These are phyloP conservation scores for Calocera cornea DNA, from an alignment of 768 basidiomycete species.

Conservation along the genomic window DNA sequence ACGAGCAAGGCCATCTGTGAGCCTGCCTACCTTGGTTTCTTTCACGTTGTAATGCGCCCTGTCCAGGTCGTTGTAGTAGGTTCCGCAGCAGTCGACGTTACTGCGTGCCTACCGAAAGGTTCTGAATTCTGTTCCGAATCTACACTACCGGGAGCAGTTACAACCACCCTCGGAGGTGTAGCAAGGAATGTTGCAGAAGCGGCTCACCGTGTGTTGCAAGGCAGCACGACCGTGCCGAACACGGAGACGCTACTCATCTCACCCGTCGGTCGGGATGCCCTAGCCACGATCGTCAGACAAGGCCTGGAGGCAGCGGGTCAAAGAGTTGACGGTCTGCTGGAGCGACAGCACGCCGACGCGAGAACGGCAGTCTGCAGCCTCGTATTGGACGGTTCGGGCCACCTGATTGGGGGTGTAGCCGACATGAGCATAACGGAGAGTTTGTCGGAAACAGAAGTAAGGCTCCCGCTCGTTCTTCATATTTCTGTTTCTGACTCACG, in stretches of 20 bases:
- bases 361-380: conserved; percentile 78
- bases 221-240: conserved; percentile 13
- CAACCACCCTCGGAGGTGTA: conserved; percentile 71
- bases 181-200: conserved; percentile 93
- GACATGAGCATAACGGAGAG: conserved; percentile 60
- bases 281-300: conserved; percentile 51
- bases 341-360: conserved; percentile 21
- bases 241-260: conserved; percentile 50
- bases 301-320: conserved; percentile 54
- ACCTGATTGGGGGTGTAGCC: conserved; percentile 72
- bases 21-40: neutral
- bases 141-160: conserved; percentile 67
- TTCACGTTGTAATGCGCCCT: neutral
- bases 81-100: conserved; percentile 80
- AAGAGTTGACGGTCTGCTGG: conserved; percentile 65
- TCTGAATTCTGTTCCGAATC: conserved; percentile 39
- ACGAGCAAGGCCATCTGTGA: conserved; percentile 1
- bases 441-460: conserved; percentile 36
- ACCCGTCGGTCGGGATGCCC: conserved; percentile 60
- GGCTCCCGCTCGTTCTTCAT: conserved; percentile 10
- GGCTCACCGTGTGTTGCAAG: conserved; percentile 45
- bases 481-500: neutral
- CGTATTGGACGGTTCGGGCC: conserved; percentile 57
- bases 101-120: conserved; percentile 32
- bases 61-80: conserved; percentile 55